phyloP scores from a whole-genome alignment of 1,139 yeast species.

The Nakaseomyces sp. region DNA sequence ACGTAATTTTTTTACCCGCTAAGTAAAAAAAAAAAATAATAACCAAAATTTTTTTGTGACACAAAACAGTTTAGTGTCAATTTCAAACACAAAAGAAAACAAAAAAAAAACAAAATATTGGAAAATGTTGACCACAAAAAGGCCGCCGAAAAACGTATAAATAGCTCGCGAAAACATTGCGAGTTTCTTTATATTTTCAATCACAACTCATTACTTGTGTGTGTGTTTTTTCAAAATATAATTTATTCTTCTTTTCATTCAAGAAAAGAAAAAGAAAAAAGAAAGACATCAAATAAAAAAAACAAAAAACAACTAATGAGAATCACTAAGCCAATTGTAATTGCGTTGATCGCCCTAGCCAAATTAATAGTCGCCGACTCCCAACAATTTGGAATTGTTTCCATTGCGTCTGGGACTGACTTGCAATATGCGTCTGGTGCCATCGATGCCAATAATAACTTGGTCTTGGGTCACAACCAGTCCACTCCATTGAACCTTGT shows the following conservation, averaged over 20 bases:
- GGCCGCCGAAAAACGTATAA: background rate
- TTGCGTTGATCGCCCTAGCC: slow-evolving; percentile 20
- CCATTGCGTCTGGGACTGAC: slow-evolving; percentile 31
- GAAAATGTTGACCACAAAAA: too few relatives aligned
- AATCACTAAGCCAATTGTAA: slow-evolving; percentile 12
- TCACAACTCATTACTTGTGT: background rate
- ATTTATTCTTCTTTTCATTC: background rate
- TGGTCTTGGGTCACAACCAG: slow-evolving; percentile 14
- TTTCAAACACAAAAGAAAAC: too few relatives aligned
- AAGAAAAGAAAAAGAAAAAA: background rate
- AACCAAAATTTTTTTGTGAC: background rate
- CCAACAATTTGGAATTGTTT: slow-evolving; percentile 27
- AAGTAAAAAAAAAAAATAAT: background rate
- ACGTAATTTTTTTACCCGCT: too few relatives aligned
- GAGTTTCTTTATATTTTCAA: background rate
- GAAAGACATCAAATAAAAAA: background rate
- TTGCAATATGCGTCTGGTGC: slow-evolving; percentile 25
- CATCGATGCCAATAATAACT: slow-evolving; percentile 12
- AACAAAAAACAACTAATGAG: slow-evolving; percentile 11
- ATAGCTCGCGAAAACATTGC: background rate
- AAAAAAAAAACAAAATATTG: too few relatives aligned
- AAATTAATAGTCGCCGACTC: slow-evolving; percentile 29
- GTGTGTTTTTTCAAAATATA: background rate
- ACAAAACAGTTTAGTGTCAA: too few relatives aligned
- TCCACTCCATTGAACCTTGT: slow-evolving; percentile 11